A percentile compares a stretch with the other conserved stretches of the same genome.
These are phyloP conservation scores for Tephrocybe rancida DNA, from an alignment of 768 basidiomycete genomes.

Conservation along the genomic window DNA sequence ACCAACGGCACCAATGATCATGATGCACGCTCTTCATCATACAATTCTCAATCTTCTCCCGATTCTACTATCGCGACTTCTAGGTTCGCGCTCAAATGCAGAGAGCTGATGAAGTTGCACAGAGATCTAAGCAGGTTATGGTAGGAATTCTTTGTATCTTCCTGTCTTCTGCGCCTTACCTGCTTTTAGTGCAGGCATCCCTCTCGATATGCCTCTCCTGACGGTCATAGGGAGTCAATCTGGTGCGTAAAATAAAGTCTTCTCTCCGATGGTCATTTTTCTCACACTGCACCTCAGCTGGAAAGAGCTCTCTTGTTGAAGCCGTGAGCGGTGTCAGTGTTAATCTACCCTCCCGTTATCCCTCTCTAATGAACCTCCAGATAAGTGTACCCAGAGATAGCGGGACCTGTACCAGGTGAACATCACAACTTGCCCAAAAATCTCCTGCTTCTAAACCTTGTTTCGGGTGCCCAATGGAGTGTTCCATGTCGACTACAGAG, in stretches of 20 bases:
- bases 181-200: constrained; percentile 1
- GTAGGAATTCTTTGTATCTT: background rate
- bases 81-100: background rate
- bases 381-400: constrained; percentile 64
- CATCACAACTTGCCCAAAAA: background rate
- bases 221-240: constrained; percentile 11
- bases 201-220: constrained; percentile 8
- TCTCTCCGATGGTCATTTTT: background rate
- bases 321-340: constrained; percentile 5
- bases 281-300: constrained; percentile 2
- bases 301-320: constrained; percentile 9
- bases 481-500: constrained; percentile 43
- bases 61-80: background rate
- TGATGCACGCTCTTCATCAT: background rate
- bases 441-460: background rate
- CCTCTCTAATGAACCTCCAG: too few species aligned
- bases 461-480: constrained; percentile 57
- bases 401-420: constrained; percentile 59
- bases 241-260: background rate
- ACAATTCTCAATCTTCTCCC: background rate
- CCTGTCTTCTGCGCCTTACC: background rate
- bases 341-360: too few species aligned
- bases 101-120: constrained; percentile 8
- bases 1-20: background rate
- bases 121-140: background rate